These are phyloP conservation scores for Torulaspora globosa DNA, from an alignment of 1,139 yeast genomes.

Conservation along the genomic window DNA sequence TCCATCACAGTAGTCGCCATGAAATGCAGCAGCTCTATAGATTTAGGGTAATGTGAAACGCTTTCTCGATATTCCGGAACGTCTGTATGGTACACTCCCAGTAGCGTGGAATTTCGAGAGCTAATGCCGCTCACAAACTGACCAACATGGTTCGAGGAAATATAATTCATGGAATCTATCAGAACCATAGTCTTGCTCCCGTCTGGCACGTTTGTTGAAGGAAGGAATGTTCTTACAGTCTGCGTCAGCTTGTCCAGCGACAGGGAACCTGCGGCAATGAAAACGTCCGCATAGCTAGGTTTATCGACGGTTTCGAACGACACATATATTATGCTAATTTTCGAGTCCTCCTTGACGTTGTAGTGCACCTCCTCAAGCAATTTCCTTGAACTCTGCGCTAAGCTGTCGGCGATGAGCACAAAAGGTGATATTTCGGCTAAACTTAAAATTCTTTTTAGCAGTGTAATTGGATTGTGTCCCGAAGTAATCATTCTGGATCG, in stretches of 20 bases:
- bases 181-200: slow-evolving; percentile 34
- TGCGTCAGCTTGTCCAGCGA: slow-evolving; percentile 32
- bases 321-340: slow-evolving; percentile 44
- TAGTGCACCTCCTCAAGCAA: slow-evolving; percentile 56
- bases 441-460: slow-evolving; percentile 58
- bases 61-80: slow-evolving; percentile 41
- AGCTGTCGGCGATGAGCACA: slow-evolving; percentile 61
- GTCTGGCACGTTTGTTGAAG: slow-evolving; percentile 19
- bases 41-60: slow-evolving; percentile 47
- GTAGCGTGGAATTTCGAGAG: slow-evolving; percentile 50
- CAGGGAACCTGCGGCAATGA: slow-evolving; percentile 46
- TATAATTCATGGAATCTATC: slow-evolving; percentile 66
- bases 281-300: slow-evolving; percentile 50
- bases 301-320: slow-evolving; percentile 58
- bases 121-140: slow-evolving; percentile 52
- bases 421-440: slow-evolving; percentile 73
- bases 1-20: slow-evolving; percentile 72
- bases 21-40: slow-evolving; percentile 50
- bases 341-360: slow-evolving; percentile 34
- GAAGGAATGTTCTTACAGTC: slow-evolving; percentile 31
- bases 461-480: slow-evolving; percentile 53
- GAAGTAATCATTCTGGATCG: slow-evolving; percentile 36
- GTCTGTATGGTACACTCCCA: slow-evolving; percentile 57
- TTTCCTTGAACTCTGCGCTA: slow-evolving; percentile 60
- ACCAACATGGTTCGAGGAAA: slow-evolving; percentile 47